Base-by-base conservation (phyloP, 2,329 filamentous ascomycete genomes). In the Blastomyces gilchristii region DNA sequence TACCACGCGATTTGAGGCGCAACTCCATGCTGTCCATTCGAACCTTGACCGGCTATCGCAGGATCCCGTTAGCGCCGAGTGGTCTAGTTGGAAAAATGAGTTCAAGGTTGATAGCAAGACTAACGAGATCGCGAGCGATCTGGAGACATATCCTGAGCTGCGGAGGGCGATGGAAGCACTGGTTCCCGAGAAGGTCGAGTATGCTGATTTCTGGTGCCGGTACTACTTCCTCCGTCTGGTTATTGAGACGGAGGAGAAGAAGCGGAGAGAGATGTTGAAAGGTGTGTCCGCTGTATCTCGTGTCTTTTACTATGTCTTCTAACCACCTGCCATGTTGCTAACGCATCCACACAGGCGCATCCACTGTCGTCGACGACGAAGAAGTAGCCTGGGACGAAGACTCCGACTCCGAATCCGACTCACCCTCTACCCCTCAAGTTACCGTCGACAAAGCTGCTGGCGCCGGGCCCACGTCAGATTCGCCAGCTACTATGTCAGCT, bases 141-240 rank as follows among this genome's bases (percentile, higher is more conserved):
- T 99, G 68, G 87, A 92, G 68, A 90, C 88, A 73, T 96, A 96
- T 71, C 85, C 87, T 11, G 93, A 97, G 76, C 79, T 99, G 69
- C 82, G 92, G 69, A 77, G 82, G 34, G 91, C 91, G 0, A 97
- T 99, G 93, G 94, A 97, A 82, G 91, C 88, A 78, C 79, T 96
- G 62, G 94, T 99, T n/a, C 94, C 94, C 1, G 91, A 92, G 75
- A 84, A 85, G 69, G 90, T 97, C n/a, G 83, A 92, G 43, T 99
- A 99, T 71, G 83, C 81, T 61, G 84, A 88, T 61, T 99, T 99
- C 74, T 99, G 94, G 93, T 88, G 84, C 73, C 83, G 94, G 63
- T 99, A 99, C 77, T 97, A 97, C 75, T 99, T 96, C 79, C 78
- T 97, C 66, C 83, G 93, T 70, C 88, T 95, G 71, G 90, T 94